These are phyloP conservation scores for Umbelopsis sp. DNA, from an alignment of 371 early-diverging fungal genomes.

Conservation along the genomic window DNA sequence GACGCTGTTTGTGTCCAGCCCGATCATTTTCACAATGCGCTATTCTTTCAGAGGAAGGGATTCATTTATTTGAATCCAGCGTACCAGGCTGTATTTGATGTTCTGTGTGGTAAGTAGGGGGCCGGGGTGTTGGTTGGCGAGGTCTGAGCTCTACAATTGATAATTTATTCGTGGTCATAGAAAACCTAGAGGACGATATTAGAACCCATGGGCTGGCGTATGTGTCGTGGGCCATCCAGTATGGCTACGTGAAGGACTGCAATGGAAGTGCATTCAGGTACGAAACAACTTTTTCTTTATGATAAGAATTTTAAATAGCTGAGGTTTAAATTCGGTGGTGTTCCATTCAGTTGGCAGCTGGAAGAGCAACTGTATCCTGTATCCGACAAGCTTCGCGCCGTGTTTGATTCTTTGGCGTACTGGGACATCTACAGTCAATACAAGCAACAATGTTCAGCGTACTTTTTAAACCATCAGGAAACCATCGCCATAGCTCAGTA, in stretches of 20 bases:
- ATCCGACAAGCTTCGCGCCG: background rate
- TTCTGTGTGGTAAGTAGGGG: background rate
- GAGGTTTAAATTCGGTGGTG: too few species aligned
- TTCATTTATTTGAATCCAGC: constrained; percentile 1
- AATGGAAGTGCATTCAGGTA: background rate
- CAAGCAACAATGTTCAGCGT: background rate
- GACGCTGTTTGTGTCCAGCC: constrained; percentile 2
- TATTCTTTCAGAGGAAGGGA: constrained; percentile 5
- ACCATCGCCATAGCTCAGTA: background rate
- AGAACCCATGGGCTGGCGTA: background rate
- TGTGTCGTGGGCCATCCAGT: constrained; percentile 10
- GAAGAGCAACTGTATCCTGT: constrained; percentile 1
- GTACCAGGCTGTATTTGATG: constrained; percentile 12
- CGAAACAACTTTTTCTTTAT: background rate
- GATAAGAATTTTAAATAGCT: too few species aligned
- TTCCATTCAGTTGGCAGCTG: background rate
- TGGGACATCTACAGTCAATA: background rate
- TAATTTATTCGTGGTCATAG: background rate
- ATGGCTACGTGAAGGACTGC: background rate
- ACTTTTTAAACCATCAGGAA: background rate
- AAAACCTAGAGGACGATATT: constrained; percentile 1
- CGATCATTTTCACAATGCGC: constrained; percentile 5
- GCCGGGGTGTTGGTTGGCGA: too few species aligned
- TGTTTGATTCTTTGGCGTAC: background rate
- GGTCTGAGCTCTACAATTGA: too few species aligned